Evolutionary conservation across 148 eudicot species (phyloP).

Genomic region (Pouteria glomerata): DNA sequence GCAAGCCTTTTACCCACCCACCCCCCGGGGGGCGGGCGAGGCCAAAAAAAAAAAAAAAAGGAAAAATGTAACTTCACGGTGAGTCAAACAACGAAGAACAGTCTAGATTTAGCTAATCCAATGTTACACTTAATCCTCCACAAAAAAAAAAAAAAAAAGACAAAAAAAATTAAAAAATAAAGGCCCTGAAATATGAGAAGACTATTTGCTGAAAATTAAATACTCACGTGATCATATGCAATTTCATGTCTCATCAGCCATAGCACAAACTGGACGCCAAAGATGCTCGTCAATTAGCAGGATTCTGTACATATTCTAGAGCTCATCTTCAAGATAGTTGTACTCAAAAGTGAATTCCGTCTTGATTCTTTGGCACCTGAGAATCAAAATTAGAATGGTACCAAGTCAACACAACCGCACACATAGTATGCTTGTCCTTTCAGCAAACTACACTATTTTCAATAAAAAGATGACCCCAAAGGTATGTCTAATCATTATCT

Average conservation of each 20-base stretch:
- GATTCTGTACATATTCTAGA: constrained; percentile 35
- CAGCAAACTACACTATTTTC: background rate
- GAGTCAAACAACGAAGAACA: background rate
- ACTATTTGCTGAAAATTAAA: background rate
- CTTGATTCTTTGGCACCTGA: constrained; percentile 86
- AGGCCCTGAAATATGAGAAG: background rate
- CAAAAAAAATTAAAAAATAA: no score
- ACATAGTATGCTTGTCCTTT: background rate
- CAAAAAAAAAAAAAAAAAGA: background rate
- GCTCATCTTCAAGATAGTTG: constrained; percentile 88
- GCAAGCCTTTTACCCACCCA: no score
- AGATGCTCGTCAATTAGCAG: background rate
- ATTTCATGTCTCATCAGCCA: background rate
- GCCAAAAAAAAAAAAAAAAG: background rate
- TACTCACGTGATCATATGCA: background rate
- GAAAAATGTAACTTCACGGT: background rate
- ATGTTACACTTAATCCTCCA: background rate
- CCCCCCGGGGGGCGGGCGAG: no score
- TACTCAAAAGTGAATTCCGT: constrained; percentile 73
- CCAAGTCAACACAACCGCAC: constrained; percentile 1
- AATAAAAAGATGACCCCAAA: background rate
- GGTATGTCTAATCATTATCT: no score
- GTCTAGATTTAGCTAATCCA: background rate
- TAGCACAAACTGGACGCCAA: background rate
- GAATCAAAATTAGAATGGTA: background rate